Percentiles rank a stretch among this genome's conserved stretches.
Evolutionary conservation across 2,329 filamentous ascomycete genomes (phyloP).

Genomic region (Fusarium zealandicum): DNA sequence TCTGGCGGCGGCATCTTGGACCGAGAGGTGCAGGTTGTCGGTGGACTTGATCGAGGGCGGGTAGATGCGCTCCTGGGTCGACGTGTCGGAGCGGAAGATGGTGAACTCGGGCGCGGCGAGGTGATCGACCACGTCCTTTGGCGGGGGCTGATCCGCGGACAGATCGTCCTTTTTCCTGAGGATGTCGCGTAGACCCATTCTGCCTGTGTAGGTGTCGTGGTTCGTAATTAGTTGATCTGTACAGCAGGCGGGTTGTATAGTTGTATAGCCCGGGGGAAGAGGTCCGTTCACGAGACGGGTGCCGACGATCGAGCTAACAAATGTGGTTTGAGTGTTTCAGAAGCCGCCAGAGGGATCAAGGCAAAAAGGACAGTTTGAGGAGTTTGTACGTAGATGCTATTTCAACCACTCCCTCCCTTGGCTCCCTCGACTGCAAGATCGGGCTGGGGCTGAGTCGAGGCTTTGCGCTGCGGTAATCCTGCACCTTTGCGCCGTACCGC

Average conservation of each 20-base stretch:
- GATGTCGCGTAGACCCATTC: constrained; percentile 59
- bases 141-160: constrained; percentile 45
- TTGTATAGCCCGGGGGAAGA: too few relatives aligned
- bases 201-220: not conserved
- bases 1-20: constrained; percentile 37
- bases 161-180: constrained; percentile 62
- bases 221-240: not conserved
- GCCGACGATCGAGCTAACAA: not conserved
- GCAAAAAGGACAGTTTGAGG: not conserved
- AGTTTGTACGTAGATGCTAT: not conserved
- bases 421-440: constrained; percentile 22
- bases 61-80: constrained; percentile 78
- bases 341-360: not conserved
- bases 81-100: constrained; percentile 85
- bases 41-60: constrained; percentile 59
- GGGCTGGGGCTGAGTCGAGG: constrained; percentile 40
- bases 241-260: not conserved
- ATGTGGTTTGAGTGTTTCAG: not conserved
- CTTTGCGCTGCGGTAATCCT: constrained; percentile 18
- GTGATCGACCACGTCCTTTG: constrained; percentile 48
- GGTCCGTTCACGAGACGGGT: constrained; percentile 1
- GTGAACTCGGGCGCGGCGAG: constrained; percentile 71
- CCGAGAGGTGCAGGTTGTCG: constrained; percentile 44
- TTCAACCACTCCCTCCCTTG: not conserved
- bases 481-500: constrained; percentile 3